Evolutionary conservation across 805 yeast genomes (phyloP), one percentile per base, ranked within the genome.

Genomic region (Teunomyces gatunensis): DNA sequence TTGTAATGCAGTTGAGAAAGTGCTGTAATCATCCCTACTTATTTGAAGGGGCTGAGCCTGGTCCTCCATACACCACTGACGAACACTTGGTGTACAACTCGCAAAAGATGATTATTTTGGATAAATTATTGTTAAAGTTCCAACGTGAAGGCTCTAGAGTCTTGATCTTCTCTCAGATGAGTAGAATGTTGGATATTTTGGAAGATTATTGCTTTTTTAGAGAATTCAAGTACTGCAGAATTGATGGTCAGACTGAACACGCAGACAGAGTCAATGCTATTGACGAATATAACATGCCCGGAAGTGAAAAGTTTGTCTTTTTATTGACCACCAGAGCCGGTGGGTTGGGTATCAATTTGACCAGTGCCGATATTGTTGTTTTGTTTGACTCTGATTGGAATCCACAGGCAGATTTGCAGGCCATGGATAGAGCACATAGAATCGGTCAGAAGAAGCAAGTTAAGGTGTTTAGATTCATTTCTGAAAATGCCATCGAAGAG

Each of bases 401-500:
- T 55, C 95, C 95, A 1, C 95, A 87, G 60, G 94, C 92, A 3
- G 95, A 87, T 74, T 75, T 87, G 54, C 95, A 87, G 65, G 92
- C 92, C 1, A 87, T 87, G 94, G 95, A 87, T 62, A 78, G 95
- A 71, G 94, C 94, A 0, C 95, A 87, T 65, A 79, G 95, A 74
- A 87, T 87, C 60, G 95, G 95, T 5, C 95, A 87, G 63, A 87
- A 85, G 39, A 87, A 86, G 55, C 95, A 87, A 63, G 95, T 87
- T 25, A 83, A 80, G 58, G 94, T 87, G 2, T 87, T 81, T 59
- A 73, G 95, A 67, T 79, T 87, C 52, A 79, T 87, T 46, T 85
- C 94, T 4, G 91, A 86, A 57, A 84, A 87, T 62, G 89, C 92
- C 12, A 87, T 87, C 48, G 94, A 87, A 64, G 94, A 87, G 56